Percentiles rank a stretch among this genome's conserved stretches.
Conservation (phyloP, 148 eudicot species). For the Diospyros lotus region DNA sequence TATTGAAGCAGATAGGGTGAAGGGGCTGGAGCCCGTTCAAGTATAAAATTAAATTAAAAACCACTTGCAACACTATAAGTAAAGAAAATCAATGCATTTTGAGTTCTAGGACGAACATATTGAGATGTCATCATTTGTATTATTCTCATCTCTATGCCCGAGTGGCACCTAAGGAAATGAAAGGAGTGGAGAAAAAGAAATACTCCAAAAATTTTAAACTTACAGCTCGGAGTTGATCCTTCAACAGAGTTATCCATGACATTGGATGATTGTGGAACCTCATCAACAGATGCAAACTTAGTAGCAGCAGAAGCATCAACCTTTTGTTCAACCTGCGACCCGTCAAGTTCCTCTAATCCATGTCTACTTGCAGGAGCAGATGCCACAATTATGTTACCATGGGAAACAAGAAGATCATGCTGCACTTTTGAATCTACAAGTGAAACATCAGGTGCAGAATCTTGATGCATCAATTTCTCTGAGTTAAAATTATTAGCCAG, state of each 20-base stretch:
- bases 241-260: constrained; percentile 19
- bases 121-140: not conserved
- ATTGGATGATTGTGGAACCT: constrained; percentile 30
- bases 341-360: constrained; percentile 59
- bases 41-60: not conserved
- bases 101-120: not conserved
- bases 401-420: constrained; percentile 19
- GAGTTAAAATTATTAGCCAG: constrained; percentile 25
- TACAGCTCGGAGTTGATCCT: constrained; percentile 32
- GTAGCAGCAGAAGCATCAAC: constrained; percentile 18
- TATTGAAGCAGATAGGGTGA: too few relatives aligned
- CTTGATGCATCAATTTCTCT: constrained; percentile 30
- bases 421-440: constrained; percentile 25
- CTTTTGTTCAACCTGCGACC: constrained; percentile 39
- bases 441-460: constrained; percentile 27
- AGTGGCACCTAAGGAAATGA: constrained; percentile 3
- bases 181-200: not conserved
- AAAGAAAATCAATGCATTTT: not conserved
- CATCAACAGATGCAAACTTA: constrained; percentile 19
- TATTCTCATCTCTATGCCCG: not conserved
- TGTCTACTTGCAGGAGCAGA: constrained; percentile 35
- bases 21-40: too few relatives aligned
- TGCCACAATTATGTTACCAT: constrained; percentile 16
- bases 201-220: constrained; percentile 25
- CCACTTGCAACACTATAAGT: not conserved